Evolutionary conservation across 495 filamentous ascomycete species (phyloP).

Genomic region (Penicillium turbatum): DNA sequence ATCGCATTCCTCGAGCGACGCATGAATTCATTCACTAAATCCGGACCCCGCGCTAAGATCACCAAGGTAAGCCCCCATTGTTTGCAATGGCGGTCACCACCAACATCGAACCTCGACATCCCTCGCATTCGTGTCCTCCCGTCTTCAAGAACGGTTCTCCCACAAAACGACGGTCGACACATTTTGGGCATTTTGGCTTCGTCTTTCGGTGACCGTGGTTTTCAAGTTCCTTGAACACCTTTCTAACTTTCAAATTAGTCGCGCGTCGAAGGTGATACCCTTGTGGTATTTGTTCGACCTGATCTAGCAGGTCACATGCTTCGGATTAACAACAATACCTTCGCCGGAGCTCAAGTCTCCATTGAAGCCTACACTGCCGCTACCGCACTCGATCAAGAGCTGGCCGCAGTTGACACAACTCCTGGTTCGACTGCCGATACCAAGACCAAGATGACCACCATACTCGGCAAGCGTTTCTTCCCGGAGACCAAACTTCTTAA

Average conservation of each 20-base stretch:
- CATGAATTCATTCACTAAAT: conserved; percentile 59
- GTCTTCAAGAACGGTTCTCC: conserved; percentile 53
- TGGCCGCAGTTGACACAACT: conserved; percentile 20
- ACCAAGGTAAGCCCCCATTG: conserved; percentile 74
- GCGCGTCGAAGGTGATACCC: conserved; percentile 61
- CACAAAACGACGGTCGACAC: conserved; percentile 54
- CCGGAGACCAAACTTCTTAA: conserved; percentile 66
- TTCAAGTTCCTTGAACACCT: conserved; percentile 53
- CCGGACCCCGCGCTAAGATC: conserved; percentile 57
- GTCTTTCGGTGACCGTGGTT: conserved; percentile 46
- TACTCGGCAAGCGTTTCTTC: conserved; percentile 73
- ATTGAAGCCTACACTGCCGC: conserved; percentile 42
- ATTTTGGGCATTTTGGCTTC: conserved; percentile 31
- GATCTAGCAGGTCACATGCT: conserved; percentile 58
- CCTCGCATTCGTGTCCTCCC: conserved; percentile 51
- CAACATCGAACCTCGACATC: conserved; percentile 47
- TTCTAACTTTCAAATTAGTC: conserved; percentile 71
- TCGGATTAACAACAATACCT: conserved; percentile 58
- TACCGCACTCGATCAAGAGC: conserved; percentile 20
- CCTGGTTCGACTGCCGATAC: conserved; percentile 42
- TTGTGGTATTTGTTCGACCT: conserved; percentile 62
- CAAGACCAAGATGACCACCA: conserved; percentile 44
- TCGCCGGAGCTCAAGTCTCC: conserved; percentile 57
- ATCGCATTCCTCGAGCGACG: conserved; percentile 68
- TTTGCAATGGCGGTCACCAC: conserved; percentile 46